These are phyloP conservation scores for Aspergillus sclerotioniger DNA, from an alignment of 495 filamentous ascomycete species.

Conservation along the genomic window DNA sequence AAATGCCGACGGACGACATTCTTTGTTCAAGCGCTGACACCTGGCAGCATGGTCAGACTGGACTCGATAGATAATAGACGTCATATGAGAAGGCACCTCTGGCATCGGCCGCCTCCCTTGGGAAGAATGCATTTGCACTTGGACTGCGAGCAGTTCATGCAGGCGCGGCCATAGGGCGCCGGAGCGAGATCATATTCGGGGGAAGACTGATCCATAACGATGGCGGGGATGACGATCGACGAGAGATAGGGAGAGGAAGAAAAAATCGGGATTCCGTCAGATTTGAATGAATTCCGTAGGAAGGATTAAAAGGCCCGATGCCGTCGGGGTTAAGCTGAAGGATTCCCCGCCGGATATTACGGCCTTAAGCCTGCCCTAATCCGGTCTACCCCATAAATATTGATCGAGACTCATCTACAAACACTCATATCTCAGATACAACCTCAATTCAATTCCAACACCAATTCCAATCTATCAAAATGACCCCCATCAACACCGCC, in stretches of 20 bases:
- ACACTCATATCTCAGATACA: neutral
- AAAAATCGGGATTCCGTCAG: neutral
- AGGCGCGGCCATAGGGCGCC: constrained; percentile 1
- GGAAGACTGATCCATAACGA: neutral
- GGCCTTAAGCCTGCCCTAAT: neutral
- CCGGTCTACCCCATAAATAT: neutral
- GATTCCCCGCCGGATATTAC: constrained; percentile 1
- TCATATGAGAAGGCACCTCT: neutral
- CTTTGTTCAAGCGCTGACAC: constrained; percentile 3
- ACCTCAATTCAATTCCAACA: neutral
- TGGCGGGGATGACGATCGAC: too few relatives aligned
- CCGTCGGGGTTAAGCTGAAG: constrained; percentile 1
- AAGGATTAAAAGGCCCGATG: neutral
- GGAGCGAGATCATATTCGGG: constrained; percentile 1
- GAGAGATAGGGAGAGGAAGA: neutral
- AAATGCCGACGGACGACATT: neutral
- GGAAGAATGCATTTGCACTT: constrained; percentile 5
- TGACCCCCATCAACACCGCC: constrained; percentile 9
- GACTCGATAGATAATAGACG: too few relatives aligned
- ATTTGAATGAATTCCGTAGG: neutral
- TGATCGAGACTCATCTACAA: neutral
- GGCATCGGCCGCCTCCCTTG: neutral
- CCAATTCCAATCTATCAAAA: neutral
- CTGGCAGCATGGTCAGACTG: neutral
- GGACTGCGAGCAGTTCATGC: constrained; percentile 3